Evolutionary conservation across 805 yeast genomes (phyloP).

Genomic region (Yamadazyma insecticola): DNA sequence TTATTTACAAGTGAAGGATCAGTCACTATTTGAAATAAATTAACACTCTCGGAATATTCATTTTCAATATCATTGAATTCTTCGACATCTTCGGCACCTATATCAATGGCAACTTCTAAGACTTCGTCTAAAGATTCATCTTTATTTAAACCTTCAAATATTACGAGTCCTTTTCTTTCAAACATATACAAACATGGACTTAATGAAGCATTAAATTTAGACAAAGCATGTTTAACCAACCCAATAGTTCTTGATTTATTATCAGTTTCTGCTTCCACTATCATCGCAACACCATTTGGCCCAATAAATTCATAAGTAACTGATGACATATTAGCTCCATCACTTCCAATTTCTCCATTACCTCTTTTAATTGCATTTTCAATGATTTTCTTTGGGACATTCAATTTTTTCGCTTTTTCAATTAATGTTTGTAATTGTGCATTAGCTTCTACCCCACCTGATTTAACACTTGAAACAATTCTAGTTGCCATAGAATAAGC

Average conservation of each 20-base stretch:
- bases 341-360: slow-evolving; percentile 54
- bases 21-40: slow-evolving; percentile 45
- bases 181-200: slow-evolving; percentile 79
- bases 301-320: slow-evolving; percentile 86
- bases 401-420: slow-evolving; percentile 71
- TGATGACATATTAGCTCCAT: slow-evolving; percentile 42
- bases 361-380: slow-evolving; percentile 88
- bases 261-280: slow-evolving; percentile 85
- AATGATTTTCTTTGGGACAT: slow-evolving; percentile 77
- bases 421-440: slow-evolving; percentile 65
- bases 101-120: slow-evolving; percentile 70
- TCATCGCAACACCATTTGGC: slow-evolving; percentile 85
- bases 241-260: slow-evolving; percentile 81
- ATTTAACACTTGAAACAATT: slow-evolving; percentile 71
- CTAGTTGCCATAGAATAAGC: slow-evolving; percentile 68
- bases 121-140: slow-evolving; percentile 53
- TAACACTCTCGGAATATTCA: slow-evolving; percentile 33
- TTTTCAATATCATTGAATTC: slow-evolving; percentile 40
- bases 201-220: slow-evolving; percentile 62
- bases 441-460: slow-evolving; percentile 63
- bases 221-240: slow-evolving; percentile 67
- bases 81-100: slow-evolving; percentile 77
- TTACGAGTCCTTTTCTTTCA: slow-evolving; percentile 70
- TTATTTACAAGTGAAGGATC: slow-evolving; percentile 60
- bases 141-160: slow-evolving; percentile 37